These are phyloP conservation scores for Aspergillus costaricaensis DNA, from an alignment of 2,329 filamentous ascomycete genomes.

Conservation along the genomic window DNA sequence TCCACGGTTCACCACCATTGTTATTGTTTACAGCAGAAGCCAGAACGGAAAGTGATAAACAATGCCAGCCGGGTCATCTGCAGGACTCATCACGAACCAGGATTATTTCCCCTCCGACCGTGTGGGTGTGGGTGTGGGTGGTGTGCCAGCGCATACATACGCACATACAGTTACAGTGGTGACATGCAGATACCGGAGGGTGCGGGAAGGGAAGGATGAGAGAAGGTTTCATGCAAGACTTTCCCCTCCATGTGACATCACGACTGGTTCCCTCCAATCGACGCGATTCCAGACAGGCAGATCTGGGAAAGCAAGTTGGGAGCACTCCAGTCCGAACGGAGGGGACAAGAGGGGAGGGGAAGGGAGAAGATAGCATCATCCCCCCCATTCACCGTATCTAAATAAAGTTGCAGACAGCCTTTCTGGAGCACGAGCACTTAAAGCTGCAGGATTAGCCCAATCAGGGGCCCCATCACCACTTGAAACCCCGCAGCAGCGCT, in stretches of 20 bases:
- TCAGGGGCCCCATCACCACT: conserved; percentile 8
- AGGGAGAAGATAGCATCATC: no score
- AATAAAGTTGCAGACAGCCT: conserved; percentile 23
- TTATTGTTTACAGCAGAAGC: conserved; percentile 16
- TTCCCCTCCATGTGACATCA: conserved; percentile 19
- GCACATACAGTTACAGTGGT: not conserved
- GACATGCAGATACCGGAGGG: not conserved
- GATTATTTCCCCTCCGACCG: not conserved
- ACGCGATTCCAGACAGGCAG: conserved; percentile 1
- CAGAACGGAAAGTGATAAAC: conserved; percentile 9
- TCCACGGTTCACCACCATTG: conserved; percentile 10
- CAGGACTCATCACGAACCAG: not conserved
- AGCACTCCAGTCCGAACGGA: not conserved
- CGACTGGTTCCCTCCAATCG: not conserved
- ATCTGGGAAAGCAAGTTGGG: conserved; percentile 5
- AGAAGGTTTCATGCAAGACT: not conserved
- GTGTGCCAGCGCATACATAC: conserved; percentile 13
- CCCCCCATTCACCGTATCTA: conserved; percentile 10
- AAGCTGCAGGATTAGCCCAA: conserved; percentile 15
- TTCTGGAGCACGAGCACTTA: conserved; percentile 19
- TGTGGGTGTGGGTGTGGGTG: not conserved
- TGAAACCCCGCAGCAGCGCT: conserved; percentile 21
- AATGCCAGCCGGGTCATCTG: not conserved
- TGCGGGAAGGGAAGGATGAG: not conserved
- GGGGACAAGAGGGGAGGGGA: not conserved